These are phyloP conservation scores for Euryodendron excelsum DNA, from an alignment of 148 eudicot species.

Conservation along the genomic window DNA sequence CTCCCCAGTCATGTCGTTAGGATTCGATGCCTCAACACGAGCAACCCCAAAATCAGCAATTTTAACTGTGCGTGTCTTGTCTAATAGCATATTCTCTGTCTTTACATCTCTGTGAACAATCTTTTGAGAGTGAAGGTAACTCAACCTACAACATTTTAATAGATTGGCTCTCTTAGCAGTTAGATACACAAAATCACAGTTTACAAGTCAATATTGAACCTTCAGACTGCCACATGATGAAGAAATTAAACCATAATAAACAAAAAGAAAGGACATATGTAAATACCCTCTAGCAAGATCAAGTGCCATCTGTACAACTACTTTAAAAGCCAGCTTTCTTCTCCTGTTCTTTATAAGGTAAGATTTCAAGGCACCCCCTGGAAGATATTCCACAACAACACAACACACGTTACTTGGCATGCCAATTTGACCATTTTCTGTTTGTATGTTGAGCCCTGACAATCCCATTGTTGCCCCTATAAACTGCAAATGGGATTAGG, in stretches of 20 bases:
- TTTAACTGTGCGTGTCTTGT: constrained; percentile 84
- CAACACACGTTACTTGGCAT: constrained; percentile 86
- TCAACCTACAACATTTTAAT: constrained; percentile 49
- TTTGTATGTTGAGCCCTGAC: constrained; percentile 67
- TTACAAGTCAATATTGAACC: not conserved
- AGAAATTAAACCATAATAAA: not conserved
- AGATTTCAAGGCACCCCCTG: constrained; percentile 74
- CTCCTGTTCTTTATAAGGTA: constrained; percentile 79
- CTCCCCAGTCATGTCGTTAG: constrained; percentile 97
- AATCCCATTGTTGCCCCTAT: constrained; percentile 87
- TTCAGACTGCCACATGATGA: not conserved
- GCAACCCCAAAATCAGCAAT: constrained; percentile 99
- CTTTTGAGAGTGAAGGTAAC: constrained; percentile 93
- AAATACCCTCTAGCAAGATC: constrained; percentile 89
- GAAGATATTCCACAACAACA: constrained; percentile 82
- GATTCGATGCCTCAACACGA: constrained; percentile 98
- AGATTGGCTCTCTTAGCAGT: constrained; percentile 13
- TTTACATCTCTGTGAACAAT: constrained; percentile 97
- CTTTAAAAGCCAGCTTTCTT: constrained; percentile 76
- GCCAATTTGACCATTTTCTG: constrained; percentile 70
- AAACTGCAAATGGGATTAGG: constrained; percentile 46
- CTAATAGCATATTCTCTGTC: constrained; percentile 95
- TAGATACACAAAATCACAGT: not conserved
- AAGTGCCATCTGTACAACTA: constrained; percentile 73
- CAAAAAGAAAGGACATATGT: not conserved